phyloP scores from a whole-genome alignment of 2,329 filamentous ascomycete species.

The Aureobasidium lini region DNA sequence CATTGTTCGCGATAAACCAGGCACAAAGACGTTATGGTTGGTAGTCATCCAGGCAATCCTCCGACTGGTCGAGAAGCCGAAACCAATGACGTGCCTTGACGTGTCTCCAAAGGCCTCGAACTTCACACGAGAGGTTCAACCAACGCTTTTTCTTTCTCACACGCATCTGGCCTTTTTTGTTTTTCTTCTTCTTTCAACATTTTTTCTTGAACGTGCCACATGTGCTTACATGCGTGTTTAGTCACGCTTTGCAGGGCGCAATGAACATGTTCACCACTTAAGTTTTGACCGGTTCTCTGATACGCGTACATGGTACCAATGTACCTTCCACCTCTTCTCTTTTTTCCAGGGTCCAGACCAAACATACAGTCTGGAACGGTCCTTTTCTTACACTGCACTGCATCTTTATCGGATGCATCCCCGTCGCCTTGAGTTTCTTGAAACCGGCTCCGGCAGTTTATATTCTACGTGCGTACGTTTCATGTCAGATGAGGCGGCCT shows the following conservation, averaged over 20 bases:
- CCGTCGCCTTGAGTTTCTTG: background rate
- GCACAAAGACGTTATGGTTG: background rate
- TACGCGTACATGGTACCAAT: no score
- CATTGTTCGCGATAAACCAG: background rate
- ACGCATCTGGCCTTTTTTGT: background rate
- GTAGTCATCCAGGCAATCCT: background rate
- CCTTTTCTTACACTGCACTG: no score
- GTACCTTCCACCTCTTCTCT: no score
- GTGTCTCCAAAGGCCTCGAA: background rate
- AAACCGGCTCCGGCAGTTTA: background rate
- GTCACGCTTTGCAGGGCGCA: no score
- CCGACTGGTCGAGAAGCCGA: background rate
- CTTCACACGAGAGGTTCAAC: background rate
- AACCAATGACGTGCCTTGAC: background rate
- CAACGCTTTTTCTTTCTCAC: background rate
- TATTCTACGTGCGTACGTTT: background rate
- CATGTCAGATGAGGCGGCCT: background rate
- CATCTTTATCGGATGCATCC: background rate
- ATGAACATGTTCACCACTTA: no score
- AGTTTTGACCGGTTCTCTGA: no score
- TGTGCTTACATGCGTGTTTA: no score
- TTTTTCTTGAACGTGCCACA: no score
- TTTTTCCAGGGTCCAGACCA: no score
- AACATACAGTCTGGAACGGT: no score
- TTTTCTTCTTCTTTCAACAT: background rate